Evolutionary conservation across 192 early-diverging fungal species (phyloP).

Genomic region (Dissophora ornata): DNA sequence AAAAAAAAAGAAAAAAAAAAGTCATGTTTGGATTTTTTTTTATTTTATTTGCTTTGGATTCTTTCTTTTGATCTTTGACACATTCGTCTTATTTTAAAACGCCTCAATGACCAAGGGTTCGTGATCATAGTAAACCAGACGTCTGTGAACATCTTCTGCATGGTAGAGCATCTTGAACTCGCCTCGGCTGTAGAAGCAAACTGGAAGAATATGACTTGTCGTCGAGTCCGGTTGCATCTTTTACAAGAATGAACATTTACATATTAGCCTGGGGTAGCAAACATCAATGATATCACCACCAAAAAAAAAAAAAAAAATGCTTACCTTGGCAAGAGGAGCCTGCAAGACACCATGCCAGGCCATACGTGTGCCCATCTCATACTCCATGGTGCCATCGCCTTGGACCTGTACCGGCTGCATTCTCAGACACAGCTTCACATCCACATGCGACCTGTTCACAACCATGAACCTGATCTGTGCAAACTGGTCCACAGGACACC

Average conservation of each 20-base stretch:
- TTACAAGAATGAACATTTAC: neutral
- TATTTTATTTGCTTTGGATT: neutral
- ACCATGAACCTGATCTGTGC: conserved; percentile 59
- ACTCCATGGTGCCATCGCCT: conserved; percentile 65
- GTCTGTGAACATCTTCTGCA: conserved; percentile 64
- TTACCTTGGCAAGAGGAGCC: conserved; percentile 63
- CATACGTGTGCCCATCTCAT: conserved; percentile 60
- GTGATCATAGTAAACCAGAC: conserved; percentile 63
- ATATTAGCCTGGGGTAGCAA: neutral
- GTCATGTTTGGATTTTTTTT: neutral
- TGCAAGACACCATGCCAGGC: conserved; percentile 67
- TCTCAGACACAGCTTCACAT: conserved; percentile 62
- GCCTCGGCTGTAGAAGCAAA: conserved; percentile 67
- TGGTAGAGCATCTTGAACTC: conserved; percentile 68
- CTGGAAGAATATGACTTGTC: conserved; percentile 58
- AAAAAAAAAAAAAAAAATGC: neutral
- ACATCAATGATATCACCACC: neutral
- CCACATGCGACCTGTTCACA: conserved; percentile 64
- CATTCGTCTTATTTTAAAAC: neutral
- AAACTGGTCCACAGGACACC: conserved; percentile 59
- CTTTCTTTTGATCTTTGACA: neutral
- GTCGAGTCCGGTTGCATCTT: conserved; percentile 64
- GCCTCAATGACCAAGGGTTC: conserved; percentile 59
- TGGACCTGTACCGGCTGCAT: conserved; percentile 67
- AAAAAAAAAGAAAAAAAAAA: neutral